Base-by-base conservation (phyloP, 768 basidiomycete species). In the Leccinum pellstonianum region DNA sequence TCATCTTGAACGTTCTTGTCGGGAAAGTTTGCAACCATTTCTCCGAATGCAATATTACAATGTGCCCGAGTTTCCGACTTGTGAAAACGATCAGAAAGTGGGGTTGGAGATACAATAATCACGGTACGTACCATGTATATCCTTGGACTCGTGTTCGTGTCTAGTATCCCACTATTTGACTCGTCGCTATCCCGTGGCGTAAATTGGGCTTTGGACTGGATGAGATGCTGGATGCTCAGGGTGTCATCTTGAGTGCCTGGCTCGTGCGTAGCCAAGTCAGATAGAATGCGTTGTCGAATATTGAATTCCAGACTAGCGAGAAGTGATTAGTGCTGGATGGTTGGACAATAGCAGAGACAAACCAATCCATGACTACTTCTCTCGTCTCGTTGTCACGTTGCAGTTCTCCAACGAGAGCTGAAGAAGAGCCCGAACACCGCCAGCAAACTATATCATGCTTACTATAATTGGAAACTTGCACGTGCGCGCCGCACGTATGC, bases 21-120 rank as follows among this genome's bases (percentile, higher is more conserved):
- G 0, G 87, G 79, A 61, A 87, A 82, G 67, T 86, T 86, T 56
- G 85, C 74, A 17, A 90, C 83, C 55, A 93, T 79, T 68, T 93
- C 86, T 38, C 88, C 91, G 64, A 93, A 94, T 2, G 91, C 90
- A 61, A 92, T 88, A 63, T 89, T 90, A 74, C 87, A 90, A 64
- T 91, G 89, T 14, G 86, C 84, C 56, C 85, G 79, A 3, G 88
- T 87, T 11, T 85, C 83, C 19, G 88, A 76, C 92, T 94, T 59
- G 23, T 17, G 5, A 62, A 58, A 35, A 53, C 12, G 8, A 61
- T 50, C 41, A 65, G 49, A 46, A 19, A 38, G 33, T 17, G 19
- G 49, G 12, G 51, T 19, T 15, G 12, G 23, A 50, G 54, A 43
- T 1, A 58, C 19, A 27, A 43, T 21, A 33, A 7, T 17, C 17